Evolutionary conservation across 2,329 filamentous ascomycete genomes (phyloP), one percentile per base, ranked within the genome.

Genomic region (Nigrospora sphaerica): DNA sequence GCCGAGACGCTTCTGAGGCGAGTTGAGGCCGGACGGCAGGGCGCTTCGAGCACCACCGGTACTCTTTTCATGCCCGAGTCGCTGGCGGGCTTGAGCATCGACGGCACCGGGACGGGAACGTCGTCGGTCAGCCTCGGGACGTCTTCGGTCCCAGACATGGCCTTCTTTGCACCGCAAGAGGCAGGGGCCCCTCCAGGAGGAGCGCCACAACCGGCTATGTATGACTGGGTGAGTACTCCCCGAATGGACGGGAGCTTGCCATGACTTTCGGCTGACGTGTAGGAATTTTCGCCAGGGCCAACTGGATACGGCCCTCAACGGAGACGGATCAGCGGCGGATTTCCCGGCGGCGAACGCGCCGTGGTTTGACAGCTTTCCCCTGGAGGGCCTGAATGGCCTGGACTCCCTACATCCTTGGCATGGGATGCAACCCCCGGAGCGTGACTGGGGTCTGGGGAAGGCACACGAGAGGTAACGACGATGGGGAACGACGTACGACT

Each of bases 1-100:
- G 55, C 78, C 45, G 62, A 64, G 6, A 67, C 64, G 4, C 74
- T 78, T 65, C 57, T 77, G 32, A 58, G 59, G 3, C 73, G 68
- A 51, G 59, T 76, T 7, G 66, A 60, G 32, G 42, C 50, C 16
- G 53, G 58, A 7, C 40, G 57, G 13, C 55, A 53, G 1, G 47
- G 50, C 9, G 41, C 35, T 18, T 46, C 31, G 44, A 49, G 4
- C 50, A 46, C 33, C 39, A 47, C 40, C 16, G 11, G 16, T 23
- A 11, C 11, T 33, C 12, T 11, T 13, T 16, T 32, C 32, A 36
- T 51, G 39, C 39, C 51, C 17, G 38, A 46, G 19, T 50, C 52
- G 11, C 50, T 60, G 28, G 48, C 51, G 14, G 48, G 50, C 28
- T 45, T 57, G 37, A 52, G 45, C n/a, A 42, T 58, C 34, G 48